Base-by-base conservation (phyloP, 495 filamentous ascomycete genomes). In the Halenospora varia region DNA sequence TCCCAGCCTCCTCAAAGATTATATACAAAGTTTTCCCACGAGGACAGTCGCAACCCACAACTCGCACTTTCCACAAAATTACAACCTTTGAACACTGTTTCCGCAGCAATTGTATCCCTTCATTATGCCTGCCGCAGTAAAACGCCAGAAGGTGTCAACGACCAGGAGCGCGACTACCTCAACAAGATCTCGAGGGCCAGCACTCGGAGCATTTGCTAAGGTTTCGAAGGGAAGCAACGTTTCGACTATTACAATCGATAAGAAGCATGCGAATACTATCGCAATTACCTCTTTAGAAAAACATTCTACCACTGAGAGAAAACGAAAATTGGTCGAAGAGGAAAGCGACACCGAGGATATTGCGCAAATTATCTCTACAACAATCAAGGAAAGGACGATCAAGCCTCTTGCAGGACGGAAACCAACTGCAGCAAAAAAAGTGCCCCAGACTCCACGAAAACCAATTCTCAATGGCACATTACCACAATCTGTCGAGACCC, bases 81-180 rank as follows among this genome's bases (percentile, higher is more conserved):
- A 35, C 41, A 54, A 42, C 25, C 25, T 47, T 51, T 19, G 52
- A 55, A 52, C 45, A 62, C 55, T 25, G 55, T 56, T 63, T 53
- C 48, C 51, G 23, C 11, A 35, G 45, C 52, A 56, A 45, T 56
- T 56, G 44, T 55, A 60, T 54, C 18, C 40, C 57, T 61, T 48
- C 41, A 66, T 35, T n/a, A 66, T 64, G 65, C 59, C 65, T 22
- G 25, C 60, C 20, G 60, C 63, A 15, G 59, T 25, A 9, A 68
- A 66, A 48, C 49, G 61, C 25, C 45, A 57, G 42, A 68, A 65
- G 60, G 19, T 65, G 39, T 25, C 50, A 49, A 40, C 49, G 1
- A 51, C 56, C 26, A 49, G 35, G 51, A 60, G 26, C 20, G 55
- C 51, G 20, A 9, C 35, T 2, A 29, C 61, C 26, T 13, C 35